A percentile compares a stretch with the other conserved stretches of the same genome.
Evolutionary conservation across 805 yeast species (phyloP).

Genomic region (Candida stauntonica): DNA sequence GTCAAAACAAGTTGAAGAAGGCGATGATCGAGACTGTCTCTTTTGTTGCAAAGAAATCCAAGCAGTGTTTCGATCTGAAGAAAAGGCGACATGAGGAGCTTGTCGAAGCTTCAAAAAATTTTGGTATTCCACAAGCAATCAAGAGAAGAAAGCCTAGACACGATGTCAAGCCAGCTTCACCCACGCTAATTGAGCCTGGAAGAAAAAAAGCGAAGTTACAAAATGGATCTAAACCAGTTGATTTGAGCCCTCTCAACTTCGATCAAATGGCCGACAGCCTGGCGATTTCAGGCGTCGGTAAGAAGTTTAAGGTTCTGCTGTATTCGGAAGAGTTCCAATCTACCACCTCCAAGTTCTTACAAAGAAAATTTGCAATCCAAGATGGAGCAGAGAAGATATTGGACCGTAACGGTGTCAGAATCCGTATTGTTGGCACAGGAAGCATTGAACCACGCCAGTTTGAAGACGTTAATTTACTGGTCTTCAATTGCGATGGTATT

Average conservation of each 20-base stretch:
- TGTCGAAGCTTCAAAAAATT: conserved; percentile 28
- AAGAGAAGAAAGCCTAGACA: conserved; percentile 22
- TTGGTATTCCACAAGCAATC: conserved; percentile 31
- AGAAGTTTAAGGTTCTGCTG: conserved; percentile 14
- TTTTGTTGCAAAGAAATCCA: conserved; percentile 24
- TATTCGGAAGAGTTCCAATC: conserved; percentile 23
- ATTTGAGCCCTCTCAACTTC: conserved; percentile 24
- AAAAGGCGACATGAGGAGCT: conserved; percentile 39
- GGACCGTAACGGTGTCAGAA: conserved; percentile 2
- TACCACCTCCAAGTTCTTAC: conserved; percentile 30
- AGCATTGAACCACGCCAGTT: conserved; percentile 25
- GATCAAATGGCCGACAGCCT: conserved; percentile 18
- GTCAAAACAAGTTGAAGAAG: conserved; percentile 31
- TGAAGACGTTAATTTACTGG: conserved; percentile 30
- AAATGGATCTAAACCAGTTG: conserved; percentile 13
- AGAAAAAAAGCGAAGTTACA: neutral
- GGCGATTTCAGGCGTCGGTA: neutral
- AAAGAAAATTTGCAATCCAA: conserved; percentile 28
- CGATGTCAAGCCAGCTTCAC: neutral
- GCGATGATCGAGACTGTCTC: conserved; percentile 31
- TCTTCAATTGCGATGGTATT: conserved; percentile 36
- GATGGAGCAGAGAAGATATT: conserved; percentile 2
- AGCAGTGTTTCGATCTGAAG: conserved; percentile 27
- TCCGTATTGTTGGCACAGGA: conserved; percentile 25
- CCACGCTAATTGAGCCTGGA: neutral